These are phyloP conservation scores for Syzygium jambos DNA, from an alignment of 345 rosid genomes.

Conservation along the genomic window DNA sequence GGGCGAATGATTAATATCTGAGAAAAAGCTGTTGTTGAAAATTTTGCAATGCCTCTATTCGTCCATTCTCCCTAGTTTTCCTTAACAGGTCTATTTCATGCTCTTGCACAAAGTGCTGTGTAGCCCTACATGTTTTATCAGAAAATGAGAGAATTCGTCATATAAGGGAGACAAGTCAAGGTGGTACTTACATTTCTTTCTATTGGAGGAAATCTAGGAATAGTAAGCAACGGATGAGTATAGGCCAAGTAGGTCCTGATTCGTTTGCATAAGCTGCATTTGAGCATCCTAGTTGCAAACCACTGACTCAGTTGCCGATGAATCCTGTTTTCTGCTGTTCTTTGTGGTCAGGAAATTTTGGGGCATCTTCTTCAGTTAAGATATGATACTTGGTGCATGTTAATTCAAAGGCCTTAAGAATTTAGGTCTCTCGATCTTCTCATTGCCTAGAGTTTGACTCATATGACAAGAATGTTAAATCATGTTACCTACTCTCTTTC, in stretches of 20 bases:
- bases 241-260: neutral
- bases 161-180: neutral
- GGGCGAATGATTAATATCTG: neutral
- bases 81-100: neutral
- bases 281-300: neutral
- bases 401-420: neutral
- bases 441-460: neutral
- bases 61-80: neutral
- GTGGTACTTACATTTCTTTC: neutral
- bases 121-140: neutral
- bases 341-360: neutral
- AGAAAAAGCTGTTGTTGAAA: neutral
- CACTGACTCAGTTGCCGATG: neutral
- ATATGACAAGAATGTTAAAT: neutral
- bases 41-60: neutral
- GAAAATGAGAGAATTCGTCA: neutral
- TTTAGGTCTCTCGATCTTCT: neutral
- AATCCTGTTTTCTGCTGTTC: neutral
- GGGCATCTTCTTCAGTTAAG: neutral
- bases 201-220: neutral
- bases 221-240: neutral
- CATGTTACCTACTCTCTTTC: neutral
- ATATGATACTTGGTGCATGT: neutral
- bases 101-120: neutral
- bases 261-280: neutral